Percentiles rank a stretch among this genome's conserved stretches.
Conservation (phyloP, 495 filamentous ascomycete species). For the Tuber magnatum region DNA sequence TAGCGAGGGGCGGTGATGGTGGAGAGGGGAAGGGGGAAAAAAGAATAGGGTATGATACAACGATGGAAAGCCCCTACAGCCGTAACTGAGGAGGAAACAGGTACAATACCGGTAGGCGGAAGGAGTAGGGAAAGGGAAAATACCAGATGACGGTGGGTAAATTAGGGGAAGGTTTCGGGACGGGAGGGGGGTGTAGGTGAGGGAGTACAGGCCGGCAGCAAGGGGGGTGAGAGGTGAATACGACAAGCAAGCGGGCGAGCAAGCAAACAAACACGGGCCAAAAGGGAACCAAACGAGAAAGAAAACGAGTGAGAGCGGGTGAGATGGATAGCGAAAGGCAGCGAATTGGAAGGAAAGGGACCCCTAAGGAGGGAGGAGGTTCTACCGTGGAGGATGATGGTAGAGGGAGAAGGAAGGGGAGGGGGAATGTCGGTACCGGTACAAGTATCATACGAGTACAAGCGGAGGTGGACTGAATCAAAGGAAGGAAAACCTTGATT, state of each 20-base stretch:
- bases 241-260: slow-evolving; percentile 13
- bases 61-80: slow-evolving; percentile 8
- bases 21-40: slow-evolving; percentile 4
- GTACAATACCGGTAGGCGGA: background rate
- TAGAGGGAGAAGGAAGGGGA: background rate
- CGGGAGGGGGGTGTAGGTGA: slow-evolving; percentile 8
- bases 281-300: slow-evolving; percentile 11
- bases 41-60: background rate
- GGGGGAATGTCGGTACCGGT: background rate
- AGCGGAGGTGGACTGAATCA: background rate
- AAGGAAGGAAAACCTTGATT: background rate
- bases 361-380: background rate
- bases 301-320: slow-evolving; percentile 31
- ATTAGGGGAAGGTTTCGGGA: slow-evolving; percentile 17
- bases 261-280: slow-evolving; percentile 32
- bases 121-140: slow-evolving; percentile 3
- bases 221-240: background rate
- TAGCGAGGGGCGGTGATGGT: slow-evolving; percentile 2
- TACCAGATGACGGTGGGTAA: slow-evolving; percentile 14
- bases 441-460: too few relatives aligned
- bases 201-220: slow-evolving; percentile 5
- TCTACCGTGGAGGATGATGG: background rate
- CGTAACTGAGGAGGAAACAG: slow-evolving; percentile 7
- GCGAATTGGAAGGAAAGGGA: background rate
- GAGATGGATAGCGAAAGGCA: slow-evolving; percentile 11